Conservation (phyloP, 257 asterid species). For the Gentiana macrophylla region DNA sequence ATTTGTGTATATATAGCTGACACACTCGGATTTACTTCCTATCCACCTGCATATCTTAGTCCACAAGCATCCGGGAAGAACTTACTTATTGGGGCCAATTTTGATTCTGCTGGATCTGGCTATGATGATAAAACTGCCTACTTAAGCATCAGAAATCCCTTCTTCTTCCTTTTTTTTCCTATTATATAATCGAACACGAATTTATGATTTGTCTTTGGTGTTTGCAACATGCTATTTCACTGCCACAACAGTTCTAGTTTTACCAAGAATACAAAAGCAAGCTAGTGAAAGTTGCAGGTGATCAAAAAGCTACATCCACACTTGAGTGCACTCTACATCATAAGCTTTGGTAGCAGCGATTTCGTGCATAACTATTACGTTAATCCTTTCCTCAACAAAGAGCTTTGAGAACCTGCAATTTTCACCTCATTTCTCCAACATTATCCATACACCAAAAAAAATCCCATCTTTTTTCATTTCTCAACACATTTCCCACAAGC, state of each 20-base stretch:
- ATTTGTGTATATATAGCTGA: no score
- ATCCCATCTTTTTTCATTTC: no score
- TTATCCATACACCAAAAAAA: no score
- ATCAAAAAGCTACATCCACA: conserved; percentile 37
- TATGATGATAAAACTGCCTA: conserved; percentile 77
- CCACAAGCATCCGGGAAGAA: conserved; percentile 83
- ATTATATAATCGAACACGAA: no score
- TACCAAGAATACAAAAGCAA: conserved; percentile 74
- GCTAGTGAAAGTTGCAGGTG: conserved; percentile 58
- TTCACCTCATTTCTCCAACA: no score
- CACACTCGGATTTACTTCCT: conserved; percentile 60
- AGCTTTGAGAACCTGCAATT: no score
- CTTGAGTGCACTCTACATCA: conserved; percentile 45
- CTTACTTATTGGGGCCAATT: conserved; percentile 73
- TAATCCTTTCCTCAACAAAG: conserved; percentile 59
- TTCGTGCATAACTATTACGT: conserved; percentile 82
- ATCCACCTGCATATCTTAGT: conserved; percentile 80
- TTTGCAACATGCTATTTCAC: conserved; percentile 71
- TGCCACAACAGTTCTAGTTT: conserved; percentile 50
- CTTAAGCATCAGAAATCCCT: conserved; percentile 29
- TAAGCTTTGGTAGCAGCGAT: conserved; percentile 77
- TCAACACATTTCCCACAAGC: no score
- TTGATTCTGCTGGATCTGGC: conserved; percentile 93
- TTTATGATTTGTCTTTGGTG: neutral
- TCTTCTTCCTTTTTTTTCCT: neutral